These are phyloP conservation scores for Powellomyces hirtus DNA, from an alignment of 192 early-diverging fungal genomes.

Conservation along the genomic window DNA sequence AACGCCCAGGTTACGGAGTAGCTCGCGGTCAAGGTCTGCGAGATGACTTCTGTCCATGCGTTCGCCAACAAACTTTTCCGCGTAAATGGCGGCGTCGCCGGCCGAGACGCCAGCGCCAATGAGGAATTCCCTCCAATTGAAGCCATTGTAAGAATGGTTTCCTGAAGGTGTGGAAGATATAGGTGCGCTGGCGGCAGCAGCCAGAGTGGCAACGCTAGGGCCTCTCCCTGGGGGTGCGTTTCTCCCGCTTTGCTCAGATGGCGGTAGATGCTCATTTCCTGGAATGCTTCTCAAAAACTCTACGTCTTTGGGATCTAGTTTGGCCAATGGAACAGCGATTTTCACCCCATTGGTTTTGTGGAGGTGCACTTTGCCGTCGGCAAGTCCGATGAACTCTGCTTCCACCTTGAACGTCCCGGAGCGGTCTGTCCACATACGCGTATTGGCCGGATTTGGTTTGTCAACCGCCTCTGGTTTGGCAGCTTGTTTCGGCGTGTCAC, in stretches of 20 bases:
- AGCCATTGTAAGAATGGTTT: conserved; percentile 63
- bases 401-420: conserved; percentile 90
- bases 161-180: conserved; percentile 12
- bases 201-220: conserved; percentile 30
- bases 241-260: conserved; percentile 3
- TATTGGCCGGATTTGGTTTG: conserved; percentile 60
- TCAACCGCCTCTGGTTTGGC: background rate
- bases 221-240: conserved; percentile 28
- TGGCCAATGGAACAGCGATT: conserved; percentile 87
- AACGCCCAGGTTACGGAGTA: conserved; percentile 75
- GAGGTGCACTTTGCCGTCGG: conserved; percentile 84
- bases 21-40: conserved; percentile 69
- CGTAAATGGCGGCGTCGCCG: conserved; percentile 76
- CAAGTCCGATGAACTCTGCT: conserved; percentile 76
- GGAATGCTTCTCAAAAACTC: conserved; percentile 44
- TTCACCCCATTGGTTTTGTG: conserved; percentile 95
- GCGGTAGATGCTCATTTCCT: conserved; percentile 36
- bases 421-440: conserved; percentile 91
- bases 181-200: conserved; percentile 23
- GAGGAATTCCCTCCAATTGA: conserved; percentile 95
- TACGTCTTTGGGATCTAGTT: conserved; percentile 64
- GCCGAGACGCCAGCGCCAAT: conserved; percentile 69
- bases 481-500: background rate
- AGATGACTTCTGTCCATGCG: conserved; percentile 80
- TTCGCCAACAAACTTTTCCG: conserved; percentile 81